Base-by-base conservation (phyloP, 192 early-diverging fungal genomes). In the Coemansia javaensis region DNA sequence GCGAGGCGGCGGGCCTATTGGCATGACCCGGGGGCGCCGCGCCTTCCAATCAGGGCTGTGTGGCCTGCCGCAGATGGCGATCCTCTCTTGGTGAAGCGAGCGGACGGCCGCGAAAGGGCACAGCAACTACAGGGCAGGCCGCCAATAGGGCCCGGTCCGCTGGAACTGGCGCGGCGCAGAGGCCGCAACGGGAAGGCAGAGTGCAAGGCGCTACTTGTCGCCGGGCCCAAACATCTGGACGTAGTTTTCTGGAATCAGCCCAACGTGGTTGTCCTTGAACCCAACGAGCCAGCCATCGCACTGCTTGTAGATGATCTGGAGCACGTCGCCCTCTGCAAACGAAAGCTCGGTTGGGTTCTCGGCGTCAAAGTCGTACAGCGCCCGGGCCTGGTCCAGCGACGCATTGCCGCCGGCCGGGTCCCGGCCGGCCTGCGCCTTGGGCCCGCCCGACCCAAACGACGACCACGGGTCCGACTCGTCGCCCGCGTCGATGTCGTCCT, bases 241-340 rank as follows among this genome's bases (percentile, higher is more conserved):
- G 60, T 87, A 89, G 63, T 85, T 84, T 43, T 87, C 87, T 22
- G 87, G 87, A 38, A 89, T 78, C 33, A 89, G 56, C 1, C 87
- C 87, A 20, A 84, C 79, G 51, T 83, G 67, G 48, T 80, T 76
- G 14, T 41, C 59, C 47, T 74, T 74, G 59, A 84, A 85, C 7
- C 83, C 87, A 41, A 87, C 71, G 22, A 89, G 66, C 87, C 87
- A 89, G 46, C 85, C 87, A 20, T 75, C 75, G 67, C 80, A 86
- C 59, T 85, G 82, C 59, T 81, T 82, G 55, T 80, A 83, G 51
- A 81, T 78, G 9, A 89, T 79, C 60, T 80, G 81, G 9, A 89
- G 53, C 20, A 68, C 50, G 47, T 89, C 82, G 15, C 80, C 79
- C 32, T 81, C 81, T 2, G 79, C 55, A 59, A 89, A 80, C 27